Conservation (phyloP, 495 filamentous ascomycete species). For the Penicillium canescens region DNA sequence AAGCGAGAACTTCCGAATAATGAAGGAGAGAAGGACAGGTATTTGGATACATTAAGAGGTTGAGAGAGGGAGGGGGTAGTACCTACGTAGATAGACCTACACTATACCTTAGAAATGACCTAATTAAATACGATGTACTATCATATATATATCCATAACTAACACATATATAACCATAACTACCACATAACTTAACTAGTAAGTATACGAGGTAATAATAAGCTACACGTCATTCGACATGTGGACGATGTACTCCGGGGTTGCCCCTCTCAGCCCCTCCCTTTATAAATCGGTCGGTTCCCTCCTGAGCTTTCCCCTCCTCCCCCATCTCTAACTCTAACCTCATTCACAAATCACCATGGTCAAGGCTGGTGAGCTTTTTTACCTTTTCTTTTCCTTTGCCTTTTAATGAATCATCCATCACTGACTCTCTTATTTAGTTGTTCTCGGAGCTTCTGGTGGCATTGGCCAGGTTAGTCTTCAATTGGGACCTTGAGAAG, state of each 20-base stretch:
- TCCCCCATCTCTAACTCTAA: slow-evolving; percentile 8
- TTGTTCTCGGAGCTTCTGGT: slow-evolving; percentile 94
- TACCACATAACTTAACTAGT: too few relatives aligned
- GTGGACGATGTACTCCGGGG: slow-evolving; percentile 22
- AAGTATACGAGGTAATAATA: too few relatives aligned
- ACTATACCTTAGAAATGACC: too few relatives aligned
- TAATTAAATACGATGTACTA: too few relatives aligned
- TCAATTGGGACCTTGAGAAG: not conserved
- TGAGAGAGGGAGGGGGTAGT: too few relatives aligned
- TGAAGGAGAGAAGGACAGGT: not conserved
- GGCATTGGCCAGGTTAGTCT: slow-evolving; percentile 90
- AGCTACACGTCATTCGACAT: slow-evolving; percentile 6
- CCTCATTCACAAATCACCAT: slow-evolving; percentile 50
- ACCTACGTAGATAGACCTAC: too few relatives aligned
- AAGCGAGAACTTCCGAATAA: slow-evolving; percentile 6
- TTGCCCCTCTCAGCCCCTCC: slow-evolving; percentile 25
- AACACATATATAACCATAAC: too few relatives aligned
- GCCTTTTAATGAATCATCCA: not conserved
- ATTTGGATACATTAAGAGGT: too few relatives aligned
- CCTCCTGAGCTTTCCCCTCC: slow-evolving; percentile 20
- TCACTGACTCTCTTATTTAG: slow-evolving; percentile 42
- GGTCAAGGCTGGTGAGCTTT: slow-evolving; percentile 80
- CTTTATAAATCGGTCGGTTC: slow-evolving; percentile 16
- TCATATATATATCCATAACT: too few relatives aligned
- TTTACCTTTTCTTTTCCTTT: not conserved